These are phyloP conservation scores for Cryoendolithus antarcticus DNA, from an alignment of 2,329 filamentous ascomycete species.

Conservation along the genomic window DNA sequence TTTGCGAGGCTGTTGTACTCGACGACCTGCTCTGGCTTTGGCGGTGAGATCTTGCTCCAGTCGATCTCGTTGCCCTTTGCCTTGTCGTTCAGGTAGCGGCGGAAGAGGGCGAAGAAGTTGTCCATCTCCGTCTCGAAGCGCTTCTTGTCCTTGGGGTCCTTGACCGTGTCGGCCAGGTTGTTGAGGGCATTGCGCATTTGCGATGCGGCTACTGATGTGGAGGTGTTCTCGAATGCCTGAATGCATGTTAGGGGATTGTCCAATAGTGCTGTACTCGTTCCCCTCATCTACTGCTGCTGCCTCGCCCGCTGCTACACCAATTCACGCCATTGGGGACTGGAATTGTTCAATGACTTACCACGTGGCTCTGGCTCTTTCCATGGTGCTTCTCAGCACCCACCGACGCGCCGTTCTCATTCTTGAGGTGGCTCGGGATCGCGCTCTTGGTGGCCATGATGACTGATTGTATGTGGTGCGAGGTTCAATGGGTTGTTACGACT, in stretches of 20 bases:
- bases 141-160: conserved; percentile 62
- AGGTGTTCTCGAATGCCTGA: conserved; percentile 98
- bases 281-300: conserved; percentile 2
- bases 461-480: conserved; percentile 5
- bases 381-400: conserved; percentile 47
- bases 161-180: conserved; percentile 77
- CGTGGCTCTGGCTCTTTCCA: conserved; percentile 75
- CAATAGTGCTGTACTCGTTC: background rate
- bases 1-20: conserved; percentile 86
- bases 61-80: conserved; percentile 93
- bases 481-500: no score
- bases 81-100: conserved; percentile 96
- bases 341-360: conserved; percentile 48
- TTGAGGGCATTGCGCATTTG: conserved; percentile 99
- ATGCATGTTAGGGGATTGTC: background rate
- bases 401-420: conserved; percentile 39
- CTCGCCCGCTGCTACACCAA: background rate
- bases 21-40: conserved; percentile 85
- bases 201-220: conserved; percentile 90
- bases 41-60: conserved; percentile 93
- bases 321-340: background rate
- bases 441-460: conserved; percentile 41
- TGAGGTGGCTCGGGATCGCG: conserved; percentile 75
- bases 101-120: conserved; percentile 99
- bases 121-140: conserved; percentile 99